Percentiles rank a stretch among this genome's conserved stretches.
phyloP scores from a whole-genome alignment of 139 green algal species.

The Picochlorum sp. region DNA sequence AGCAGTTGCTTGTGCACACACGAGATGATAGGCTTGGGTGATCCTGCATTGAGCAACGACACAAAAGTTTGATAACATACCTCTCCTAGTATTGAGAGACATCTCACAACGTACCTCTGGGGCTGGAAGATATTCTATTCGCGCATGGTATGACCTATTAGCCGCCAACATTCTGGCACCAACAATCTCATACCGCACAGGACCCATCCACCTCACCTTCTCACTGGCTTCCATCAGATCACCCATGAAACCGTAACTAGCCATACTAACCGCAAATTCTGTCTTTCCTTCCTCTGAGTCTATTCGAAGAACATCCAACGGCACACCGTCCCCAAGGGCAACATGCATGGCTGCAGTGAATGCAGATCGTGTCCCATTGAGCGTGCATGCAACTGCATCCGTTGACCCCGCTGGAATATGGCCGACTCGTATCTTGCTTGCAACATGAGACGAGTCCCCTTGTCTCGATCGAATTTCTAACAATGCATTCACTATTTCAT shows the following conservation, averaged over 20 bases:
- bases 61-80: too few species aligned
- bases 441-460: background rate
- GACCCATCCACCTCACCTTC: constrained; percentile 59
- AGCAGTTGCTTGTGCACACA: constrained; percentile 4
- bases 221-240: constrained; percentile 69
- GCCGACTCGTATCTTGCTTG: constrained; percentile 51
- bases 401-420: constrained; percentile 81
- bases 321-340: constrained; percentile 65
- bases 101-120: constrained; percentile 5
- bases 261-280: constrained; percentile 35
- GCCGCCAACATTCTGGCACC: constrained; percentile 31
- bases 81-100: background rate
- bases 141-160: constrained; percentile 17
- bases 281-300: constrained; percentile 18
- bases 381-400: constrained; percentile 74
- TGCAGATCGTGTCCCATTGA: constrained; percentile 66
- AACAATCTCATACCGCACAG: constrained; percentile 41
- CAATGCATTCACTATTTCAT: constrained; percentile 77
- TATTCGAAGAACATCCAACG: constrained; percentile 68
- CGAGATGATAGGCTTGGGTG: constrained; percentile 1
- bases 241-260: constrained; percentile 73
- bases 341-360: constrained; percentile 75
- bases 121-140: constrained; percentile 18
- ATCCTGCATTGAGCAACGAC: background rate
- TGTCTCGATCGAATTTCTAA: constrained; percentile 31